These are phyloP conservation scores for Aspergillus haitiensis DNA, from an alignment of 495 filamentous ascomycete species.

Conservation along the genomic window DNA sequence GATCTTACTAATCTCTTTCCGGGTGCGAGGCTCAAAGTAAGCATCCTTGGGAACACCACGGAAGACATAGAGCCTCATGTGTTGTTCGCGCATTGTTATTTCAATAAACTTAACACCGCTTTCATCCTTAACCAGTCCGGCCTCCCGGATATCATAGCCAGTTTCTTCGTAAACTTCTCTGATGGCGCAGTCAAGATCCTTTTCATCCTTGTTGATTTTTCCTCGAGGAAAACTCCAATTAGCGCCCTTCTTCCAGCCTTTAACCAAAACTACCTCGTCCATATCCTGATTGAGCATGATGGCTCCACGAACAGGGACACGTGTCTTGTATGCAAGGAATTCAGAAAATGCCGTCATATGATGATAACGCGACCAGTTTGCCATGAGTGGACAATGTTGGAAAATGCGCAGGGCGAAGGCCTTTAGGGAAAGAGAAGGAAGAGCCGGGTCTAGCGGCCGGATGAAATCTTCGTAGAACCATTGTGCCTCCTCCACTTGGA, in stretches of 20 bases:
- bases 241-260: slow-evolving; percentile 95
- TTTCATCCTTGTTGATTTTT: slow-evolving; percentile 96
- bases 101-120: slow-evolving; percentile 76
- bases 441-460: slow-evolving; percentile 77
- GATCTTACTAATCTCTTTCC: slow-evolving; percentile 97
- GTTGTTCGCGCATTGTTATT: slow-evolving; percentile 85
- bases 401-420: slow-evolving; percentile 86
- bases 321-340: slow-evolving; percentile 89
- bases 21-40: slow-evolving; percentile 80
- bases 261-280: slow-evolving; percentile 89
- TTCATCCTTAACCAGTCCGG: slow-evolving; percentile 68
- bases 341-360: slow-evolving; percentile 80
- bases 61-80: slow-evolving; percentile 89
- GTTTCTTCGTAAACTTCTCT: slow-evolving; percentile 96
- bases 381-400: slow-evolving; percentile 85
- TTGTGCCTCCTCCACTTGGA: slow-evolving; percentile 98
- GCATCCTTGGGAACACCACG: slow-evolving; percentile 82
- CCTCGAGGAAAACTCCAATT: slow-evolving; percentile 96
- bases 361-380: slow-evolving; percentile 71
- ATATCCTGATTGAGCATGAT: slow-evolving; percentile 89
- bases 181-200: slow-evolving; percentile 86
- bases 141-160: slow-evolving; percentile 73
- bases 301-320: slow-evolving; percentile 89
- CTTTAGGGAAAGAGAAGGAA: slow-evolving; percentile 81
- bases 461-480: slow-evolving; percentile 99